Conservation (phyloP, 2,329 filamentous ascomycete species). For the Beauveria varroae region DNA sequence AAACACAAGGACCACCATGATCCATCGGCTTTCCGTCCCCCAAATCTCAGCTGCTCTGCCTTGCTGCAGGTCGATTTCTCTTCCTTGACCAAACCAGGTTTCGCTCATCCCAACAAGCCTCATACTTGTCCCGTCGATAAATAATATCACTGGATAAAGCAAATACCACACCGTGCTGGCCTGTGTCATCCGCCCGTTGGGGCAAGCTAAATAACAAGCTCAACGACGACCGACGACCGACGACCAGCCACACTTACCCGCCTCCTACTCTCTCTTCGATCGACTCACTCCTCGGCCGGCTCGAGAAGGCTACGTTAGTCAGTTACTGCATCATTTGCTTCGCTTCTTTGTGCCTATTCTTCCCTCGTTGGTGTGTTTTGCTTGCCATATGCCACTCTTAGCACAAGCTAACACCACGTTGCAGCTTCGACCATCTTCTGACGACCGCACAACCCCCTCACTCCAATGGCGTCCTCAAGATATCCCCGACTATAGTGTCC, state of each 20-base stretch:
- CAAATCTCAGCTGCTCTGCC: slow-evolving; percentile 1
- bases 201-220: slow-evolving; percentile 7
- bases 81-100: background rate
- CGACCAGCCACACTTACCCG: background rate
- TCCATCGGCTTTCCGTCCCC: background rate
- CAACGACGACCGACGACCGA: background rate
- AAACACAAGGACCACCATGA: slow-evolving; percentile 5
- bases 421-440: slow-evolving; percentile 12
- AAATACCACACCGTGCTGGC: background rate
- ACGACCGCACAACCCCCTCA: slow-evolving; percentile 14
- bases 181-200: slow-evolving; percentile 9
- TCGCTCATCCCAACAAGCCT: background rate
- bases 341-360: background rate
- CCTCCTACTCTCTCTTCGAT: background rate
- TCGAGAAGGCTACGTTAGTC: background rate
- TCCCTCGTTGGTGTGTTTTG: background rate
- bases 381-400: background rate
- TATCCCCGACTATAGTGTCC: slow-evolving; percentile 16
- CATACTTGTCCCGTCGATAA: background rate
- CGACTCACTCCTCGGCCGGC: background rate
- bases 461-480: slow-evolving; percentile 25
- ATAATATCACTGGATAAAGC: background rate
- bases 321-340: background rate
- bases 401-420: background rate
- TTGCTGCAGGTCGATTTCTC: background rate